phyloP scores from a whole-genome alignment of 345 rosid genomes.

The Hypericum androsaemum region DNA sequence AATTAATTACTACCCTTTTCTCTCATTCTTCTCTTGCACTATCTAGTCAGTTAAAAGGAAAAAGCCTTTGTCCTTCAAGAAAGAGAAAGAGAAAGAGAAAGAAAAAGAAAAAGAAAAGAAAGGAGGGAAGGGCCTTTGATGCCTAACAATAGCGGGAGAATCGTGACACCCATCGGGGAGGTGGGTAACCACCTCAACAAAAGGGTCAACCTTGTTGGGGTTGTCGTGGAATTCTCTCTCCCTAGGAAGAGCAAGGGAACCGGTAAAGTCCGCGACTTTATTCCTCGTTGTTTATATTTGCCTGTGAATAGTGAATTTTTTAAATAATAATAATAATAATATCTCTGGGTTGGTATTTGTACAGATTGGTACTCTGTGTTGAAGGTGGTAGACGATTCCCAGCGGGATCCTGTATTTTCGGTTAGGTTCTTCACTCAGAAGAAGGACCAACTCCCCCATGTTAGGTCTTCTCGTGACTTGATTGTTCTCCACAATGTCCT shows the following conservation, averaged over 20 bases:
- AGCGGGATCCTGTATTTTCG: slow-evolving; percentile 1
- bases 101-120: neutral
- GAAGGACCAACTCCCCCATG: slow-evolving; percentile 8
- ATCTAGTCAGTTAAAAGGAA: too few species aligned
- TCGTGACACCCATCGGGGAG: neutral
- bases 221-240: slow-evolving; percentile 14
- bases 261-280: too few species aligned
- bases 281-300: neutral
- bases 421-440: slow-evolving; percentile 9
- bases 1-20: too few species aligned
- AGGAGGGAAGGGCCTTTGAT: neutral
- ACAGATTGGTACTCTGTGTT: slow-evolving; percentile 6
- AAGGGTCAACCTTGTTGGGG: slow-evolving; percentile 7
- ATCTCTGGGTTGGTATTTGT: neutral
- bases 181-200: neutral
- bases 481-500: slow-evolving; percentile 6
- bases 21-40: too few species aligned
- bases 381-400: slow-evolving; percentile 15
- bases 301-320: too few species aligned
- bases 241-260: slow-evolving; percentile 13
- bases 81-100: neutral
- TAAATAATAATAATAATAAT: too few species aligned
- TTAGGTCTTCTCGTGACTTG: slow-evolving; percentile 4
- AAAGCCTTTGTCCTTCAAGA: neutral
- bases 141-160: neutral